phyloP scores from a whole-genome alignment of 2,329 filamentous ascomycete genomes.

The Colletotrichum sp. region DNA sequence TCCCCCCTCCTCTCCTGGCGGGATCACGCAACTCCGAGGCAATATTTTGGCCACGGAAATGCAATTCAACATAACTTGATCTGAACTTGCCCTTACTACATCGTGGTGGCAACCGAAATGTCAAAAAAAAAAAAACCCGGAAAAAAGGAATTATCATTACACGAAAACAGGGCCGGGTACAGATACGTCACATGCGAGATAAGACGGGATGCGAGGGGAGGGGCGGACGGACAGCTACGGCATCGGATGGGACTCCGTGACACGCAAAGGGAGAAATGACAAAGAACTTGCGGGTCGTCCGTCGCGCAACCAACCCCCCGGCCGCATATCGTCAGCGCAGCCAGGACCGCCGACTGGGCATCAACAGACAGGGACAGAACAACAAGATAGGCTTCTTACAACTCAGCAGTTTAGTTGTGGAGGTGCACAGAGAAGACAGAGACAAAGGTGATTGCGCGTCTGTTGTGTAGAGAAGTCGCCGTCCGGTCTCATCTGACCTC shows the following conservation, averaged over 20 bases:
- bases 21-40: neutral
- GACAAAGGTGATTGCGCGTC: slow-evolving; percentile 10
- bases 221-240: neutral
- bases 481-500: slow-evolving; percentile 17
- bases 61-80: neutral
- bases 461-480: neutral
- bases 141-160: neutral
- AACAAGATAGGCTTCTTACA: neutral
- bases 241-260: neutral
- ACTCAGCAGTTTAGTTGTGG: neutral
- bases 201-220: neutral
- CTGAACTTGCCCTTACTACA: neutral
- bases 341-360: neutral
- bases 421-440: neutral
- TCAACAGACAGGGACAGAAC: neutral
- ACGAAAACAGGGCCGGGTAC: neutral
- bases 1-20: neutral
- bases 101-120: neutral
- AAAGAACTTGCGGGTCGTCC: neutral
- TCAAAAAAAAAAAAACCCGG: neutral
- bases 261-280: neutral
- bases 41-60: neutral
- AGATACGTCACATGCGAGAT: neutral
- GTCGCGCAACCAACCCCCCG: neutral
- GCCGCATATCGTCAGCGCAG: neutral